These are phyloP conservation scores for Microsporum ferrugineum DNA, from an alignment of 2,329 filamentous ascomycete species.

Conservation along the genomic window DNA sequence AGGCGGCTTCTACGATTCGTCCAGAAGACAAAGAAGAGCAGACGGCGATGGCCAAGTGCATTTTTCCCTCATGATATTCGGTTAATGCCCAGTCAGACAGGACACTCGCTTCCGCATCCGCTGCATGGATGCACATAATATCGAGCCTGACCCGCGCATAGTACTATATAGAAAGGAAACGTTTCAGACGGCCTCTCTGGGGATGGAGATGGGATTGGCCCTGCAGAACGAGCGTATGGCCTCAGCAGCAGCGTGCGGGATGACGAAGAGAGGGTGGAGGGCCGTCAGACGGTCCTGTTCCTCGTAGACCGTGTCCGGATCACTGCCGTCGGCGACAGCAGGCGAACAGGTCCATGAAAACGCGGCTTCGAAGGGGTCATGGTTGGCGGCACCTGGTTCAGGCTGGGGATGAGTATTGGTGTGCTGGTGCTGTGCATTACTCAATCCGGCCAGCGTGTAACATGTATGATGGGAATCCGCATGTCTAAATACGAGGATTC, in stretches of 20 bases:
- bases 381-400: neutral
- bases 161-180: too few species aligned
- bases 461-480: constrained; percentile 88
- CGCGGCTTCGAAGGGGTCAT: constrained; percentile 24
- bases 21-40: neutral
- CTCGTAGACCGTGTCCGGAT: constrained; percentile 48
- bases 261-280: constrained; percentile 74
- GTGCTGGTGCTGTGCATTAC: constrained; percentile 57
- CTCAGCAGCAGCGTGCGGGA: constrained; percentile 60
- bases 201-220: constrained; percentile 34
- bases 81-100: neutral
- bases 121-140: neutral
- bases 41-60: neutral
- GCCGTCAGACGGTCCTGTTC: constrained; percentile 57
- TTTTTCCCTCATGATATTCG: neutral
- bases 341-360: constrained; percentile 32
- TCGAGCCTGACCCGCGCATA: too few species aligned
- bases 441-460: constrained; percentile 79
- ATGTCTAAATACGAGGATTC: constrained; percentile 36
- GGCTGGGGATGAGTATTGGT: constrained; percentile 9
- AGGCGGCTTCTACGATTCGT: neutral
- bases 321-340: constrained; percentile 36
- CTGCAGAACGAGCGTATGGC: constrained; percentile 55
- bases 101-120: neutral
- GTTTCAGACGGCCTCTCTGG: neutral